Base-by-base conservation (phyloP, 2,329 filamentous ascomycete genomes). In the Fusarium tuaranense region DNA sequence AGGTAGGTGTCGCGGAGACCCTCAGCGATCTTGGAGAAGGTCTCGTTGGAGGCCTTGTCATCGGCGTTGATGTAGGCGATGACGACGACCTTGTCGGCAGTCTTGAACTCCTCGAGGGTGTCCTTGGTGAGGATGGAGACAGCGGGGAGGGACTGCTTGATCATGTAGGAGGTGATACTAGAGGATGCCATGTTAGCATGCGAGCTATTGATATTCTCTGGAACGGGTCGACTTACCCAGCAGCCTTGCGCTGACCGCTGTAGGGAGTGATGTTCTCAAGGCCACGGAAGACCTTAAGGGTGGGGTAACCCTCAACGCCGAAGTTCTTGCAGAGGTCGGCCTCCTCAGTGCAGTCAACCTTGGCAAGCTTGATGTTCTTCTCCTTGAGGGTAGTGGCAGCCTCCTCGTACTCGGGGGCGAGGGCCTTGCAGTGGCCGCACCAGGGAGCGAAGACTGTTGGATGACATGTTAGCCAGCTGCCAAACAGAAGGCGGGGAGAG, bases 371-470 rank as follows among this genome's bases (percentile, higher is more conserved):
- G 85, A 97, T 96, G 83, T 93, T 89, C 91, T 96, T 97, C 86
- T 95, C 93, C 89, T 95, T 96, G 75, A 97, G 88, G 36, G 91
- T 89, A 34, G 94, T 95, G 61, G 94, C 94, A 63, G 94, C 94
- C 84, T 94, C 91, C 87, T 97, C 94, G 85, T 97, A 97, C 86
- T 97, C 94, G 82, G 94, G 94, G 73, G 94, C 97, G 77, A 99
- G 94, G 71, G 96, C 96, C 90, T 99, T 98, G 93, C 96, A 98
- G 90, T 98, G 96, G 77, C 95, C 96, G 80, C 94, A 97, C 95
- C 96, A 97, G 79, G 96, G 95, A 78, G 96, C 96, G 84, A 94
- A 98, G 91, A 98, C 93, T 95, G 73, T 69, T 8, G 58, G 65
- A 65, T 53, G 32, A 16, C 13, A 53, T 57, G 81, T 89, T 81